These are phyloP conservation scores for Thalassiosira mediterranea DNA, from an alignment of 352 stramenopile species.

Conservation along the genomic window DNA sequence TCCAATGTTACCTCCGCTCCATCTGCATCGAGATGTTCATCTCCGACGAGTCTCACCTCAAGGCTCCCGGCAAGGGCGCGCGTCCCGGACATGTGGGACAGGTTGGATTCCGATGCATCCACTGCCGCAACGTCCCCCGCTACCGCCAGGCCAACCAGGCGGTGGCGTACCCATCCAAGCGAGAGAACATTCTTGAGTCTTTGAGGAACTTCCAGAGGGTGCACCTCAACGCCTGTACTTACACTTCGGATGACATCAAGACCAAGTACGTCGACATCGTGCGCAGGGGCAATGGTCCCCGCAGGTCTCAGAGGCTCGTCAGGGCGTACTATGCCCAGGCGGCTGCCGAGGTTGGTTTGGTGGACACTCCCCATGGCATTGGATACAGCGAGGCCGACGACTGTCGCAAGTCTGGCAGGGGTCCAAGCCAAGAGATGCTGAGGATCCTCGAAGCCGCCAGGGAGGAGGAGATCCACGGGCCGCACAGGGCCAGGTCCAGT, in stretches of 20 bases:
- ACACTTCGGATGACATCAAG: neutral
- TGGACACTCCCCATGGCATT: conserved; percentile 9
- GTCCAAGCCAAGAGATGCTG: conserved; percentile 9
- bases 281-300: neutral
- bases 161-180: neutral
- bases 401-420: neutral
- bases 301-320: conserved; percentile 1
- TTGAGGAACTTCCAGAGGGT: conserved; percentile 13
- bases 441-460: conserved; percentile 1
- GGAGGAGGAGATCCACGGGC: neutral
- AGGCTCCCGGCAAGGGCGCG: neutral
- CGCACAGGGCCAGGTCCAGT: no score
- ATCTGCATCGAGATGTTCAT: conserved; percentile 17
- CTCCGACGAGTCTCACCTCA: neutral
- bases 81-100: conserved; percentile 18
- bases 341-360: conserved; percentile 1
- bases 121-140: conserved; percentile 35
- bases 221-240: conserved; percentile 1
- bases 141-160: conserved; percentile 1
- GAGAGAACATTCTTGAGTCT: conserved; percentile 9
- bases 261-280: neutral
- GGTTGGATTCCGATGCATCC: conserved; percentile 59
- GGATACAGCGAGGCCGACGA: neutral
- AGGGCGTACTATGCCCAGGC: conserved; percentile 10
- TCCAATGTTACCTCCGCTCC: conserved; percentile 11